A percentile compares a stretch with the other conserved stretches of the same genome.
phyloP scores from a whole-genome alignment of 2,329 filamentous ascomycete genomes.

The Microsporum canis region DNA sequence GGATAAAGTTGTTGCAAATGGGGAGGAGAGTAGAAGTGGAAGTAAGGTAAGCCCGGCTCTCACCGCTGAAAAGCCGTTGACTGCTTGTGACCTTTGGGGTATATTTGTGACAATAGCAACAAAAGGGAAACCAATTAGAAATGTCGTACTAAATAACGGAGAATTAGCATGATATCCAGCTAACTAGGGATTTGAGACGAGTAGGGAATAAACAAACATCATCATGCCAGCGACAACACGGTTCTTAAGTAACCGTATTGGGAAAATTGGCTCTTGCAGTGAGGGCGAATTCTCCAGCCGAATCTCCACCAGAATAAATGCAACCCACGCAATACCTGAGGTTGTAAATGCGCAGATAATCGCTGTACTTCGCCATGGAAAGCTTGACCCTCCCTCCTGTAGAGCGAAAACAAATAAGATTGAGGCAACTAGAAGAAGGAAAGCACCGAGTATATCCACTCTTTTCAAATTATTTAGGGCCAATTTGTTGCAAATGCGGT shows the following conservation, averaged over 20 bases:
- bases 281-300: not conserved
- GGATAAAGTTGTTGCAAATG: not conserved
- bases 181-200: not conserved
- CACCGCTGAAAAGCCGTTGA: not conserved
- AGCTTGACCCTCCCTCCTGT: not conserved
- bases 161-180: not conserved
- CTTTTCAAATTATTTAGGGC: not conserved
- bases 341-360: not conserved
- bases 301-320: not conserved
- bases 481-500: not conserved
- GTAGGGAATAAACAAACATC: not conserved
- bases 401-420: not conserved
- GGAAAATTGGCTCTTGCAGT: not conserved
- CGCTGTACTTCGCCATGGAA: not conserved
- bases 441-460: not conserved
- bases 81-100: not conserved
- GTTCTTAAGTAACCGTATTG: not conserved
- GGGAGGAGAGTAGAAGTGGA: not conserved
- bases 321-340: not conserved
- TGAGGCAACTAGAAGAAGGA: not conserved
- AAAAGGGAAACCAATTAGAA: not conserved
- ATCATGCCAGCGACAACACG: not conserved
- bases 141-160: not conserved
- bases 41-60: not conserved
- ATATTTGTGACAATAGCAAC: not conserved